phyloP scores from a whole-genome alignment of 2,329 filamentous ascomycete species.

The Tolypocladium inflatum region DNA sequence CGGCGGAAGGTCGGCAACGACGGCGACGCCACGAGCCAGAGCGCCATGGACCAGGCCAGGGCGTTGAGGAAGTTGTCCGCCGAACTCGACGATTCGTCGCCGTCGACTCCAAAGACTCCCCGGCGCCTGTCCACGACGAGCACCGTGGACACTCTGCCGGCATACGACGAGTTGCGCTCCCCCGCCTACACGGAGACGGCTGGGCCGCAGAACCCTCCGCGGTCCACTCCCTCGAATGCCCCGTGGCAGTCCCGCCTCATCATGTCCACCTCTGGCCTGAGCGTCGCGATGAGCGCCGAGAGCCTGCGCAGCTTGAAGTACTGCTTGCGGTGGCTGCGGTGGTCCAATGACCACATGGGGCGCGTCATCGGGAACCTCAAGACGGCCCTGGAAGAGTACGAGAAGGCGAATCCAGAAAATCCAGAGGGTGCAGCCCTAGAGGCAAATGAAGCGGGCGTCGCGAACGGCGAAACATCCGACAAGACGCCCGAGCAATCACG shows the following conservation, averaged over 20 bases:
- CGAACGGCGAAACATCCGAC: constrained; percentile 2
- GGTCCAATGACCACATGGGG: constrained; percentile 74
- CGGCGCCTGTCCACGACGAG: constrained; percentile 56
- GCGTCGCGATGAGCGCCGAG: constrained; percentile 84
- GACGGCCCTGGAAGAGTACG: constrained; percentile 71
- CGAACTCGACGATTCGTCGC: constrained; percentile 13
- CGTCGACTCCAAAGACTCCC: constrained; percentile 20
- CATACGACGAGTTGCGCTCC: constrained; percentile 71
- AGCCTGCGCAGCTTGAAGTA: constrained; percentile 77
- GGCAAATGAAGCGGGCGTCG: not conserved
- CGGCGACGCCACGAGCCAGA: constrained; percentile 16
- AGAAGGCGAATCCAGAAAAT: constrained; percentile 29
- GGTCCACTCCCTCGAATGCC: constrained; percentile 18
- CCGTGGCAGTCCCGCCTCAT: constrained; percentile 77
- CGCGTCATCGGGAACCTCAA: constrained; percentile 67
- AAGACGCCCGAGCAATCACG: constrained; percentile 19
- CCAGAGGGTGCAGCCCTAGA: constrained; percentile 3
- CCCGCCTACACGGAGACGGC: constrained; percentile 62
- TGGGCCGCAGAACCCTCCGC: constrained; percentile 18
- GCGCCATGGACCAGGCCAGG: not conserved
- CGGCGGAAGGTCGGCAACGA: constrained; percentile 45
- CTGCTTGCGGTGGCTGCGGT: constrained; percentile 70
- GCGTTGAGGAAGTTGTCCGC: constrained; percentile 1
- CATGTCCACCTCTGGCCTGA: constrained; percentile 82
- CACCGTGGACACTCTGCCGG: constrained; percentile 66